Base-by-base conservation (phyloP, 1,139 yeast genomes). In the Arxiozyma slooffiae region DNA sequence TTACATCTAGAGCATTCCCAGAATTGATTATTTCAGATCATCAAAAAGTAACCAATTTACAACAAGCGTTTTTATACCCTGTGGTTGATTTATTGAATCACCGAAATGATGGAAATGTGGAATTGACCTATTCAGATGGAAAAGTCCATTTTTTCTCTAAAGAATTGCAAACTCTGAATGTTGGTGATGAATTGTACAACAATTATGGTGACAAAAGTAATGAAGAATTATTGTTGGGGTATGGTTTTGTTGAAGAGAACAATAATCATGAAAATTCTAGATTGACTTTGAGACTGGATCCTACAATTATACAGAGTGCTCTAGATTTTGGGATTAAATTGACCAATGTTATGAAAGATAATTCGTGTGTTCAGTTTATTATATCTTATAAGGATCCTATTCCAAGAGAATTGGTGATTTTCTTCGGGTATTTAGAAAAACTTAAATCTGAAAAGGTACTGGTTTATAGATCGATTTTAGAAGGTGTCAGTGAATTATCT, bases 171-270 rank as follows among this genome's bases (percentile, higher is more conserved):
- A 45, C 20, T 0, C 41, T 61, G 7, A 56, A 60, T 6, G 60
- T 58, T 4, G 81, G 79, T 0, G 66, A 67, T 11, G 82, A 86
- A 59, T 59, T 88, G 1, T 84, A 68, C 67, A 89, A 89, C 62
- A 89, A 88, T 64, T 89, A 89, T 63, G 97, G 97, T 3, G 79
- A 83, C 53, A 88, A 87, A 63, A 83, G 92, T 1, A 88, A 87
- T 60, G 89, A 85, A 60, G 96, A 88, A 58, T 71, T 71, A 34
- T 54, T 77, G 30, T 59, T 75, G 55, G 75, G 73, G 0, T 77
- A 77, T 54, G 96, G 96, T 0, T 88, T 88, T 65, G 77, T 82
- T 21, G 76, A 76, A 23, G 71, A 75, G 43, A 82, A 82, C 55
- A 67, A 69, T 37, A 63, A 66, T 1, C 77, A 78, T 45, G 96